Evolutionary conservation across 306 rosid species (phyloP).

Genomic region (Luffa acutangula): DNA sequence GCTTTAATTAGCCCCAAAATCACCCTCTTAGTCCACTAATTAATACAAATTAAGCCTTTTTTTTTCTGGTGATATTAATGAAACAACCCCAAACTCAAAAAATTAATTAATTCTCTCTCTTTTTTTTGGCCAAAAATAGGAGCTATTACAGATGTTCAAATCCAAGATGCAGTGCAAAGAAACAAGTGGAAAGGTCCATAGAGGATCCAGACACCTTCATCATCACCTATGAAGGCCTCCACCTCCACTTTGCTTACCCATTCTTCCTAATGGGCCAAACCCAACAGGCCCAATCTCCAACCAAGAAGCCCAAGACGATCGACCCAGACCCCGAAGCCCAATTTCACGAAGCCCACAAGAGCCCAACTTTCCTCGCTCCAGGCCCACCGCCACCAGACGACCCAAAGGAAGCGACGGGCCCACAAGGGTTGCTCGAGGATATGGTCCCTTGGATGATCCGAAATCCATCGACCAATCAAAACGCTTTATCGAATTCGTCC

Average conservation of each 20-base stretch:
- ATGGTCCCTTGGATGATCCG: conserved; percentile 72
- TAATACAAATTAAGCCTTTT: neutral
- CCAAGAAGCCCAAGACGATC: conserved; percentile 43
- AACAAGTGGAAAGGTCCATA: conserved; percentile 77
- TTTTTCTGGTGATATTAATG: too few species aligned
- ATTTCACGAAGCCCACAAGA: too few species aligned
- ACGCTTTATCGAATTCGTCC: conserved; percentile 24
- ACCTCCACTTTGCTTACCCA: conserved; percentile 78
- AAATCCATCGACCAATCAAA: conserved; percentile 35
- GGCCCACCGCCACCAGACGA: neutral
- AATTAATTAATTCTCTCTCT: neutral
- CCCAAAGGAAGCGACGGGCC: conserved; percentile 23
- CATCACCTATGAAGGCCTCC: conserved; percentile 90
- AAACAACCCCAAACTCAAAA: too few species aligned
- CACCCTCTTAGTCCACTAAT: neutral
- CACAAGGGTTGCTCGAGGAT: conserved; percentile 85
- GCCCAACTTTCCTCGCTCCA: conserved; percentile 15
- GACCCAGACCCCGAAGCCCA: conserved; percentile 10
- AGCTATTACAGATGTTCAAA: conserved; percentile 88
- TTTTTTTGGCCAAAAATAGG: conserved; percentile 23
- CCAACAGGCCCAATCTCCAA: conserved; percentile 22
- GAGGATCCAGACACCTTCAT: conserved; percentile 68
- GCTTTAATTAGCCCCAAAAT: neutral
- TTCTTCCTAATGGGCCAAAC: conserved; percentile 31
- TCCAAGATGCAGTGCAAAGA: conserved; percentile 87